phyloP scores from a whole-genome alignment of 2,329 filamentous ascomycete species.

The Pseudogymnoascus sp. region DNA sequence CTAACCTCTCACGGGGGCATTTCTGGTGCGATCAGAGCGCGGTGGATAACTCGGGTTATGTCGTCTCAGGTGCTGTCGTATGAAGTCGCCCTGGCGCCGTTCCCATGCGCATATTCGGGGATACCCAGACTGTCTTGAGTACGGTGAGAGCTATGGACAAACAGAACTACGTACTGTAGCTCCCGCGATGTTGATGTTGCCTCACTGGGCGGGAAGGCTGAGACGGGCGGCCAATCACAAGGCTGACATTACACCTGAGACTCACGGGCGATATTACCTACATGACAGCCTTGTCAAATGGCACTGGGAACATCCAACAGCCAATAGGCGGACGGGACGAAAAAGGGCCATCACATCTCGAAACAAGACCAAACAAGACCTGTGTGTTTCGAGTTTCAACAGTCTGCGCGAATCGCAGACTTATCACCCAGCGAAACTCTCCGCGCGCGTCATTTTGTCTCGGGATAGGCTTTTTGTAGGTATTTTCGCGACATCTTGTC shows the following conservation, averaged over 20 bases:
- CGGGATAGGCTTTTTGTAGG: neutral
- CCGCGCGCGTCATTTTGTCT: slow-evolving; percentile 1
- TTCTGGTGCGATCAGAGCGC: neutral
- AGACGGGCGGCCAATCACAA: neutral
- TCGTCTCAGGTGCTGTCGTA: neutral
- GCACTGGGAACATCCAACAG: neutral
- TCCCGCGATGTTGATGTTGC: slow-evolving; percentile 2
- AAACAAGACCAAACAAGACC: neutral
- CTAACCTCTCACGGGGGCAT: slow-evolving; percentile 7
- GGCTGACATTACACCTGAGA: slow-evolving; percentile 3
- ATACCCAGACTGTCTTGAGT: neutral
- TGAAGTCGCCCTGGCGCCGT: neutral
- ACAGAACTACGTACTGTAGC: neutral
- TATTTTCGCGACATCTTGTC: neutral
- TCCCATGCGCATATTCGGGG: neutral
- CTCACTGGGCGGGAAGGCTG: neutral
- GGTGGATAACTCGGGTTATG: neutral
- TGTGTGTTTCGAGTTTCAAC: slow-evolving; percentile 4
- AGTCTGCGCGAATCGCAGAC: neutral
- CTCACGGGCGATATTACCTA: neutral
- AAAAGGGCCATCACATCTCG: neutral
- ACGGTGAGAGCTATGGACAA: neutral
- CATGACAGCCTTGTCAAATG: slow-evolving; percentile 1
- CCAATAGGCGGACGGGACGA: neutral
- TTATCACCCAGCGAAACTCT: neutral